These are phyloP conservation scores for Priceomyces medius DNA, from an alignment of 805 yeast genomes.

Conservation along the genomic window DNA sequence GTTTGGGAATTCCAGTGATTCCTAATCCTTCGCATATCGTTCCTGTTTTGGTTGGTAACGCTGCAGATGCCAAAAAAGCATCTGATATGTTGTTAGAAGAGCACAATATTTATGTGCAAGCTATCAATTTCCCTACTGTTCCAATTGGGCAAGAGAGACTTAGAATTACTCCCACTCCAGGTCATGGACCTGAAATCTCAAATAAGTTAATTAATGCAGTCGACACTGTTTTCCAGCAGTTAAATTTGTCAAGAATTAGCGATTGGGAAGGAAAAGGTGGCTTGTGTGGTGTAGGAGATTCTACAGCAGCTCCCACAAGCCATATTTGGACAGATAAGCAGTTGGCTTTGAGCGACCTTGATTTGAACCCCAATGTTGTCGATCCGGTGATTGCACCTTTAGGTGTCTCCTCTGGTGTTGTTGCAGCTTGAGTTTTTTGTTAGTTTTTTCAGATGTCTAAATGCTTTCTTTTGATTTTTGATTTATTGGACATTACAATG, in stretches of 20 bases:
- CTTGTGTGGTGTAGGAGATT: slow-evolving; percentile 83
- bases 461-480: neutral
- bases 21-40: slow-evolving; percentile 98
- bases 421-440: slow-evolving; percentile 3
- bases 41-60: slow-evolving; percentile 92
- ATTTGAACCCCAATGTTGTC: slow-evolving; percentile 64
- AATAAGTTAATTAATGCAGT: slow-evolving; percentile 76
- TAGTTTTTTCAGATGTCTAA: neutral
- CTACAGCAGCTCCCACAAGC: slow-evolving; percentile 41
- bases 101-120: slow-evolving; percentile 92
- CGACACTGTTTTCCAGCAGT: slow-evolving; percentile 74
- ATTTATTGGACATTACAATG: neutral
- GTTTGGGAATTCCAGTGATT: slow-evolving; percentile 86
- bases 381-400: slow-evolving; percentile 62
- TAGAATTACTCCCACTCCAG: slow-evolving; percentile 98
- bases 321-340: slow-evolving; percentile 90
- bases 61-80: slow-evolving; percentile 86
- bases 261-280: slow-evolving; percentile 86
- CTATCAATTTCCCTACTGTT: slow-evolving; percentile 97
- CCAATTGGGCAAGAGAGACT: slow-evolving; percentile 93
- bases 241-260: slow-evolving; percentile 68
- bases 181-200: slow-evolving; percentile 76
- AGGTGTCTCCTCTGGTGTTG: slow-evolving; percentile 70
- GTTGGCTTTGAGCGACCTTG: slow-evolving; percentile 58
- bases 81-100: slow-evolving; percentile 83